phyloP scores from a whole-genome alignment of 2,329 filamentous ascomycete genomes.

The Colletotrichum liriopes region DNA sequence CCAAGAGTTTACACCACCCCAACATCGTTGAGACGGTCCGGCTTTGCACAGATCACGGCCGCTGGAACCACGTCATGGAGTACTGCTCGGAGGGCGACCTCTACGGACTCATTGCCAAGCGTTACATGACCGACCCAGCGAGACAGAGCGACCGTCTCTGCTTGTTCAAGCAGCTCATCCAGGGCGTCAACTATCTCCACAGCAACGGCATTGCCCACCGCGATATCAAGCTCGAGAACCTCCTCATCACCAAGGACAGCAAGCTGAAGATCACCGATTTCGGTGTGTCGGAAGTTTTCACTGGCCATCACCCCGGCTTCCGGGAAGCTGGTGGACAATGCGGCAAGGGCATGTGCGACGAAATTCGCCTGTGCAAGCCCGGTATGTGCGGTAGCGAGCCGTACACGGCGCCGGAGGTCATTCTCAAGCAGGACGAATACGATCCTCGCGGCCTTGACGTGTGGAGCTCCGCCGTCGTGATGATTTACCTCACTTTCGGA shows the following conservation, averaged over 20 bases:
- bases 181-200: slow-evolving; percentile 87
- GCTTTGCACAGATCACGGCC: slow-evolving; percentile 80
- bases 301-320: slow-evolving; percentile 84
- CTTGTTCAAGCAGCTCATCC: slow-evolving; percentile 90
- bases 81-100: slow-evolving; percentile 89
- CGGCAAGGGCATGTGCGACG: slow-evolving; percentile 78
- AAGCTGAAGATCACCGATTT: slow-evolving; percentile 94
- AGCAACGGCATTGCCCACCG: slow-evolving; percentile 89
- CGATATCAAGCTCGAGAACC: slow-evolving; percentile 91
- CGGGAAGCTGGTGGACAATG: slow-evolving; percentile 81
- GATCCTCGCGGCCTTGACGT: slow-evolving; percentile 88
- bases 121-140: slow-evolving; percentile 76
- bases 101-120: slow-evolving; percentile 80
- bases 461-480: slow-evolving; percentile 89
- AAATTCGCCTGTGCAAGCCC: slow-evolving; percentile 78
- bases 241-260: slow-evolving; percentile 83
- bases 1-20: slow-evolving; percentile 87
- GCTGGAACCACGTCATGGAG: slow-evolving; percentile 95
- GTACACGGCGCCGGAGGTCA: slow-evolving; percentile 90
- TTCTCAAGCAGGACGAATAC: slow-evolving; percentile 75
- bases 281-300: slow-evolving; percentile 89
- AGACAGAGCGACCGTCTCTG: slow-evolving; percentile 81
- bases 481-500: slow-evolving; percentile 81
- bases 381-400: slow-evolving; percentile 89
- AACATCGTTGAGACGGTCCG: slow-evolving; percentile 88